These are phyloP conservation scores for Penicillium canariense DNA, from an alignment of 495 filamentous ascomycete species.

Conservation along the genomic window DNA sequence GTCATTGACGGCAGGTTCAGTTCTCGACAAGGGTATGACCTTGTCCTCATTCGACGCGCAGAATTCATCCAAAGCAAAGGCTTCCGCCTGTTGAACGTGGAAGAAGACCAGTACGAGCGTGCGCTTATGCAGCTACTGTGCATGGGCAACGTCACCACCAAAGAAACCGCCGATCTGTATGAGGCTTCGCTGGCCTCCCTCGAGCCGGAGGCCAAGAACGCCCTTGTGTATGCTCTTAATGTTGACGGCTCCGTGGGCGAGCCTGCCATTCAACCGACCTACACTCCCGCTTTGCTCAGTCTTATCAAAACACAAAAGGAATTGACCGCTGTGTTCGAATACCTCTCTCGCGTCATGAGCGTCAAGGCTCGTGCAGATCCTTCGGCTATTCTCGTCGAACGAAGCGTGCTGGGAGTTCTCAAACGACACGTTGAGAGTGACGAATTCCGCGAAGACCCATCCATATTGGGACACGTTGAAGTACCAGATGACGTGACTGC, in stretches of 20 bases:
- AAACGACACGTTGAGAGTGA: constrained; percentile 17
- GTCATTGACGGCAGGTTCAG: constrained; percentile 20
- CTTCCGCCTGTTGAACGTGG: constrained; percentile 26
- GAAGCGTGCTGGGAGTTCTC: constrained; percentile 16
- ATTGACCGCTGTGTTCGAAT: constrained; percentile 6
- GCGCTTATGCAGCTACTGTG: constrained; percentile 34
- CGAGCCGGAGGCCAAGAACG: constrained; percentile 15
- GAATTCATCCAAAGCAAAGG: constrained; percentile 17
- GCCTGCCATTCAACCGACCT: constrained; percentile 37
- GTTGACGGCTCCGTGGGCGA: constrained; percentile 26
- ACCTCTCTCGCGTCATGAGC: constrained; percentile 18
- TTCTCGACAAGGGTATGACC: constrained; percentile 34
- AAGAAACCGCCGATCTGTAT: constrained; percentile 29
- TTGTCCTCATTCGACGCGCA: constrained; percentile 26
- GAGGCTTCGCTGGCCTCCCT: constrained; percentile 24
- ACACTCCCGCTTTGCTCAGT: constrained; percentile 31
- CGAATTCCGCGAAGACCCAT: constrained; percentile 16
- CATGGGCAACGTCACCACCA: constrained; percentile 32
- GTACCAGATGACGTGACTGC: constrained; percentile 16
- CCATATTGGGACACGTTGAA: constrained; percentile 17
- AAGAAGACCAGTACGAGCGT: constrained; percentile 20
- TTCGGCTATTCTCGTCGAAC: constrained; percentile 17
- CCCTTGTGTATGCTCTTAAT: constrained; percentile 27
- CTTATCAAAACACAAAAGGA: constrained; percentile 1
- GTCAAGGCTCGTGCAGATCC: background rate